Evolutionary conservation across 2,329 filamentous ascomycete genomes (phyloP), one percentile per base, ranked within the genome.

Genomic region (Alternaria arborescens): DNA sequence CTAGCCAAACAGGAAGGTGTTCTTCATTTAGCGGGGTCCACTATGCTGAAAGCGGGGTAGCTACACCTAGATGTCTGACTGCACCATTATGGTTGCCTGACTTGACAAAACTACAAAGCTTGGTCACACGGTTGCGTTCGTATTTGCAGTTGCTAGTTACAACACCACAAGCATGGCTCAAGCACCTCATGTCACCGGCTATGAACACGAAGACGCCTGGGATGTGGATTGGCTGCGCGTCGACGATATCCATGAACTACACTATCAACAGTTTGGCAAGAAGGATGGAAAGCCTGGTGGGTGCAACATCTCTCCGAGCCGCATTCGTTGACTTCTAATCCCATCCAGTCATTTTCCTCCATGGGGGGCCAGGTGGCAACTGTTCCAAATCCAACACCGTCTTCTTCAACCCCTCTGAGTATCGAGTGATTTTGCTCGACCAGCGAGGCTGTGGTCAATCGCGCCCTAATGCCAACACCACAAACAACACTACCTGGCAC

Each of bases 391-490:
- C 48, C 36, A 79, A 79, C 64, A 78, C 79, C 20, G 64, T 62
- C 42, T 84, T 79, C 69, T 84, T 84, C 71, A 70, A 82, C 60
- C 82, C 82, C 4, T 53, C 64, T 8, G 66, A 80, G 41, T 84
- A 84, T 64, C 79, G 81, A 12, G 79, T 81, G 16, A 71, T 84
- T 26, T 78, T 84, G 38, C 72, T 84, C 50, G 82, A 84, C 65
- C 82, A 84, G 65, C 78, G 82, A 16, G 82, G 82, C 7, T 77
- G 73, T 16, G 82, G 82, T 6, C 75, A 80, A 61, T 84, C 82
- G 6, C 73, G 74, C 0, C 82, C 82, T 7, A 68, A 72, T 18
- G 78, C 79, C 24, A 77, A 77, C 26, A 74, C 81, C 3, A 67
- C 71, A 11, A 77, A 83, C 48, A 84, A 84, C 71, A 83, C 80